Percentiles rank a stretch among this genome's conserved stretches.
Conservation (phyloP, 306 rosid genomes). For the Medicago lupulina region DNA sequence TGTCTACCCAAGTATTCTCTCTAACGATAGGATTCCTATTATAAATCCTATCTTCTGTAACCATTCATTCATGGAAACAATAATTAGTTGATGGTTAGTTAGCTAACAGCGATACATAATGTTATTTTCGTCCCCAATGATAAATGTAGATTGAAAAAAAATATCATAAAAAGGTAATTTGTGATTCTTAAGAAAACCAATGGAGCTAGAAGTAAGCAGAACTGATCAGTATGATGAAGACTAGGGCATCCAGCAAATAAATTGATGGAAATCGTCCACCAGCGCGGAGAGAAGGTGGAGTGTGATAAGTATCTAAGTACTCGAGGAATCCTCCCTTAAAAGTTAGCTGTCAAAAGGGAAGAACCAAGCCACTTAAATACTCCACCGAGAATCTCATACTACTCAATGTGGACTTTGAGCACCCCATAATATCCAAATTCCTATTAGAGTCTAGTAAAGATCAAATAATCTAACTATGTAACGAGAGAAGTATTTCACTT, state of each 20-base stretch:
- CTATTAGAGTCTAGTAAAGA: not conserved
- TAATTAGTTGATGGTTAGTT: no score
- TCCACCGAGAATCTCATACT: not conserved
- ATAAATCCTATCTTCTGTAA: constrained; percentile 5
- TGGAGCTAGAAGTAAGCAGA: not conserved
- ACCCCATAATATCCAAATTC: not conserved
- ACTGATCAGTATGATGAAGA: not conserved
- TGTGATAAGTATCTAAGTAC: not conserved
- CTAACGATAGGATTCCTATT: not conserved
- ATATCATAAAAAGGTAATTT: not conserved
- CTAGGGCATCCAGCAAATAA: not conserved
- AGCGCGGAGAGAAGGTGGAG: not conserved
- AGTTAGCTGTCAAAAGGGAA: not conserved
- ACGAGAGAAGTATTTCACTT: not conserved
- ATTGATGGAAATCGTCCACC: not conserved
- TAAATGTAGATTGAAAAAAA: not conserved
- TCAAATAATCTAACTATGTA: not conserved
- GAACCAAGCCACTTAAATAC: not conserved
- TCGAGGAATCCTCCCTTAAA: not conserved
- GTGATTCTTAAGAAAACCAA: not conserved
- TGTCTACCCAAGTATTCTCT: not conserved
- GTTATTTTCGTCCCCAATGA: not conserved
- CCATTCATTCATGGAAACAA: not conserved
- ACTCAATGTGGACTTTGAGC: no score
- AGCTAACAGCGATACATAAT: not conserved